Conservation (phyloP, 768 basidiomycete species). For the Xanthoconium stramineum region DNA sequence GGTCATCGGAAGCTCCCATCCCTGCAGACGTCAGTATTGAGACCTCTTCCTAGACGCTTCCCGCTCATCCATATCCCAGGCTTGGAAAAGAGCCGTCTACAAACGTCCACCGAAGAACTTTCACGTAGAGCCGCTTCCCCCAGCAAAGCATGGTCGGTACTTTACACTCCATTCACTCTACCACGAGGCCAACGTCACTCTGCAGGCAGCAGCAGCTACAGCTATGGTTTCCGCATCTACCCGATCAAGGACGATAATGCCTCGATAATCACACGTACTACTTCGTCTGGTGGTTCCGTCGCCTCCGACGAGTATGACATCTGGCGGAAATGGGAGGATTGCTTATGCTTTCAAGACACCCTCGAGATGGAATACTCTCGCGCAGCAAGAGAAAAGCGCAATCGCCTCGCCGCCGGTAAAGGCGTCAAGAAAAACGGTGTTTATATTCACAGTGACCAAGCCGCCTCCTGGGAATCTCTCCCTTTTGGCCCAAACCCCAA, state of each 20-base stretch:
- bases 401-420: constrained; percentile 66
- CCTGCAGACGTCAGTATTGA: constrained; percentile 27
- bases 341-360: constrained; percentile 68
- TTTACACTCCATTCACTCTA: not conserved
- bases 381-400: constrained; percentile 64
- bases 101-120: constrained; percentile 59
- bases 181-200: not conserved
- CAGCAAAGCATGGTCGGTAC: constrained; percentile 53
- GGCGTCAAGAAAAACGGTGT: constrained; percentile 71
- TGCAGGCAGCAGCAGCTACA: constrained; percentile 51
- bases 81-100: constrained; percentile 60
- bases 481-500: constrained; percentile 81
- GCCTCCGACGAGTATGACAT: constrained; percentile 59
- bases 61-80: constrained; percentile 32
- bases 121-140: constrained; percentile 52
- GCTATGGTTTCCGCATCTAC: constrained; percentile 61
- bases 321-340: constrained; percentile 83
- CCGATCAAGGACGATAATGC: constrained; percentile 40
- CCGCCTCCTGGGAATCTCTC: constrained; percentile 82
- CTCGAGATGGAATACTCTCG: constrained; percentile 64
- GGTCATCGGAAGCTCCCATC: constrained; percentile 5
- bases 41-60: not conserved
- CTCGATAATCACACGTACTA: constrained; percentile 12
- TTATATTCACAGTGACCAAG: constrained; percentile 65
- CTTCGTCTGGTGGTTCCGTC: constrained; percentile 37